Conservation (phyloP, 768 basidiomycete genomes). For the Auricularia sp. region DNA sequence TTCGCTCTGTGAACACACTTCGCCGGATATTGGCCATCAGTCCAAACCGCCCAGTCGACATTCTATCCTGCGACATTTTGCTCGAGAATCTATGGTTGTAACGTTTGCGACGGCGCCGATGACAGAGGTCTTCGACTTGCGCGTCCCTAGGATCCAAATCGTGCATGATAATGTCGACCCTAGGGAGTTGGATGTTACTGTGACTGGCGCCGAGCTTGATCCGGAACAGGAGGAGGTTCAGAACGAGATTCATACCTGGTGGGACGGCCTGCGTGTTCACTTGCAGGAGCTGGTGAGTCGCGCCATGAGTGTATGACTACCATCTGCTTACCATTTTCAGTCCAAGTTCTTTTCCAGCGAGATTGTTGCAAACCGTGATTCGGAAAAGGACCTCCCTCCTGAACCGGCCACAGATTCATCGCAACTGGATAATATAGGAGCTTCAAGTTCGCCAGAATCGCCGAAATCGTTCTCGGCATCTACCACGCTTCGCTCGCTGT, state of each 20-base stretch:
- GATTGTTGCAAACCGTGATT: conserved; percentile 8
- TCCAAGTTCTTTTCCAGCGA: conserved; percentile 31
- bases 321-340: conserved; percentile 19
- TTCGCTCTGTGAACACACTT: conserved; percentile 37
- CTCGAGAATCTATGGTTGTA: conserved; percentile 26
- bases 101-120: conserved; percentile 37
- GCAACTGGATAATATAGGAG: neutral
- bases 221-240: conserved; percentile 42
- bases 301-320: neutral
- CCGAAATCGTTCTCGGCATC: neutral
- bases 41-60: conserved; percentile 14
- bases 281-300: conserved; percentile 48
- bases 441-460: neutral
- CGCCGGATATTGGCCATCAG: conserved; percentile 11
- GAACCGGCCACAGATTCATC: neutral
- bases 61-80: conserved; percentile 36
- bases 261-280: conserved; percentile 52
- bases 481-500: conserved; percentile 7
- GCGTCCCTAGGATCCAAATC: conserved; percentile 52
- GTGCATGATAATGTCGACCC: conserved; percentile 9
- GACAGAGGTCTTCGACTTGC: conserved; percentile 52
- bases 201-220: conserved; percentile 15
- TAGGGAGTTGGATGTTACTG: conserved; percentile 1
- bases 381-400: conserved; percentile 42
- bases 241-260: conserved; percentile 55